Evolutionary conservation across 108 stramenopile genomes (phyloP).

Genomic region (Nitzschia palea): DNA sequence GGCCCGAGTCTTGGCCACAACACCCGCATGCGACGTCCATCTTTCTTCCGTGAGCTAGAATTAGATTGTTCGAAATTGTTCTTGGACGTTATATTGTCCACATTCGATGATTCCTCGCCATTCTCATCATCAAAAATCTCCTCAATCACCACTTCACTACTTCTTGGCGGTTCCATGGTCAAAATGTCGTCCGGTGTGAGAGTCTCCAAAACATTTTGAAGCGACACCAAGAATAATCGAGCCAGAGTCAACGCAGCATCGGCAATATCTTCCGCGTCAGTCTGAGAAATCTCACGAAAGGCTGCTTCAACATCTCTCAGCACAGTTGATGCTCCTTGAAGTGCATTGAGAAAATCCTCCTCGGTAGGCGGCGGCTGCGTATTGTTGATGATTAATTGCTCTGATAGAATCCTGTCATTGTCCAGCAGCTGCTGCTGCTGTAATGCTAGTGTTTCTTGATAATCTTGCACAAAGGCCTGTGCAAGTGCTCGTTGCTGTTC

Average conservation of each 20-base stretch:
- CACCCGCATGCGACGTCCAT: constrained; percentile 47
- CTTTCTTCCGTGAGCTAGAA: background rate
- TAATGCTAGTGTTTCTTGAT: too few relatives aligned
- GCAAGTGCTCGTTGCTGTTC: constrained; percentile 43
- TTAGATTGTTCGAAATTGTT: background rate
- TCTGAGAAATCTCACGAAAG: constrained; percentile 58
- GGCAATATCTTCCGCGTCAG: constrained; percentile 83
- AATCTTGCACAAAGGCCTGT: constrained; percentile 48
- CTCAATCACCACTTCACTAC: constrained; percentile 29
- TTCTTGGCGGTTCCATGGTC: background rate
- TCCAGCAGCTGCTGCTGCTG: too few relatives aligned
- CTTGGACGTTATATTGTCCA: background rate
- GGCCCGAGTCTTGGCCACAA: constrained; percentile 85
- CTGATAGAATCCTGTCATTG: too few relatives aligned
- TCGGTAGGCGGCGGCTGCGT: background rate
- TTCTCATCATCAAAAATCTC: constrained; percentile 51
- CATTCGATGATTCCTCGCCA: constrained; percentile 22
- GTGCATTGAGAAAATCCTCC: constrained; percentile 48
- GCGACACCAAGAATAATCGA: constrained; percentile 56
- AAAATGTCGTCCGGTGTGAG: constrained; percentile 41
- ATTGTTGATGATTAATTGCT: background rate
- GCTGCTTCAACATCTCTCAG: constrained; percentile 71
- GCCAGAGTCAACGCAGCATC: constrained; percentile 79
- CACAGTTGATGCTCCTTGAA: constrained; percentile 46
- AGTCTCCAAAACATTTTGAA: constrained; percentile 58